These are phyloP conservation scores for Aspergillus cristatus DNA, from an alignment of 495 filamentous ascomycete genomes.

Conservation along the genomic window DNA sequence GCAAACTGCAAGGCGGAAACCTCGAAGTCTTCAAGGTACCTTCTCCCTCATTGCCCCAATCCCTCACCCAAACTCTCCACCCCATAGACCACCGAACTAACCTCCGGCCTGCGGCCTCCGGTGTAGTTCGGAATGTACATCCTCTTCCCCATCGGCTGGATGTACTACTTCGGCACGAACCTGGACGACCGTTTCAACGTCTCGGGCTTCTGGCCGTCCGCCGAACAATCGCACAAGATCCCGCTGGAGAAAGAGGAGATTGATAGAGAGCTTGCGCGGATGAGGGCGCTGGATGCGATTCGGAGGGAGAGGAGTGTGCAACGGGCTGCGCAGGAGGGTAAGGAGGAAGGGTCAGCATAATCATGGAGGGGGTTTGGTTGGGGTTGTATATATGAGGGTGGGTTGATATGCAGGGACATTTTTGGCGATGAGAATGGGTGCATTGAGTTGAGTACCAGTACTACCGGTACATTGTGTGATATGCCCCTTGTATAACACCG, in stretches of 20 bases:
- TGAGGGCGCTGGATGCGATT: constrained; percentile 43
- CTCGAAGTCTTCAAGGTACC: constrained; percentile 91
- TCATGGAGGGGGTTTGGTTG: too few species aligned
- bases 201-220: constrained; percentile 87
- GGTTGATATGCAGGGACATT: too few species aligned
- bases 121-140: constrained; percentile 99
- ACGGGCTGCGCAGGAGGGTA: constrained; percentile 10
- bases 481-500: constrained; percentile 26
- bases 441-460: too few species aligned
- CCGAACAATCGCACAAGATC: constrained; percentile 77
- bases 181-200: constrained; percentile 85
- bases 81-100: too few species aligned
- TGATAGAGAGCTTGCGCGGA: constrained; percentile 59
- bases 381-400: too few species aligned
- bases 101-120: too few species aligned
- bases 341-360: too few species aligned
- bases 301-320: constrained; percentile 41
- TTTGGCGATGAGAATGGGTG: too few species aligned
- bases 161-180: constrained; percentile 99
- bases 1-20: constrained; percentile 63
- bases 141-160: constrained; percentile 95
- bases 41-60: not conserved
- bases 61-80: constrained; percentile 3
- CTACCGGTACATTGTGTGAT: too few species aligned
- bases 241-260: constrained; percentile 88